Percentiles rank a stretch among this genome's conserved stretches.
Conservation (phyloP, 169 alveolate genomes). For the Eimeria sp. region DNA sequence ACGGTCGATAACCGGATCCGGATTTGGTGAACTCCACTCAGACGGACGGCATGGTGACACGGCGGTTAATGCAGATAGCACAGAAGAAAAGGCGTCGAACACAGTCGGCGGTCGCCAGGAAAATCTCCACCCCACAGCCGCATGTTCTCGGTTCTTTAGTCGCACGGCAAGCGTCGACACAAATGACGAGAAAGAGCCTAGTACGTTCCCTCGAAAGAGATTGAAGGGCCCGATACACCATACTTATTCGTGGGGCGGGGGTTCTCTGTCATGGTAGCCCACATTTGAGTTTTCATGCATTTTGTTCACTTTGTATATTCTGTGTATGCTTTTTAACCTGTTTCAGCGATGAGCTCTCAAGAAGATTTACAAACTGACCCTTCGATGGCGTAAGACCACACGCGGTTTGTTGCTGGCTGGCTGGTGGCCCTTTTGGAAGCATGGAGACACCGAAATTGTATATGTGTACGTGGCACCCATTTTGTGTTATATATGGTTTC, state of each 20-base stretch:
- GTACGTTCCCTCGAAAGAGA: conserved; percentile 7
- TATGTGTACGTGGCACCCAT: background rate
- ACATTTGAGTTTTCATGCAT: background rate
- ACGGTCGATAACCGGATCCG: conserved; percentile 64
- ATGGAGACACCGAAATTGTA: background rate
- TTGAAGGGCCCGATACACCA: background rate
- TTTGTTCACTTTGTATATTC: background rate
- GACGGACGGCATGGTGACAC: conserved; percentile 31
- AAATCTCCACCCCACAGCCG: conserved; percentile 12
- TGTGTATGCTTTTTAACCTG: background rate
- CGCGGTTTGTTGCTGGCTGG: no score
- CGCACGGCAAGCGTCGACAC: conserved; percentile 67
- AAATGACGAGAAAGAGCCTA: conserved; percentile 51
- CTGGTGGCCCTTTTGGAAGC: background rate
- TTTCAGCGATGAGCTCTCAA: conserved; percentile 27
- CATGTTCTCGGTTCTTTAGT: conserved; percentile 45
- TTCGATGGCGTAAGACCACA: conserved; percentile 63
- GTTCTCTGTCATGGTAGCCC: background rate
- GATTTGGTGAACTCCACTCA: conserved; percentile 38
- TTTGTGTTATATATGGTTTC: background rate
- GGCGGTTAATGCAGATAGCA: conserved; percentile 24
- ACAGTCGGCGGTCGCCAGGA: conserved; percentile 54
- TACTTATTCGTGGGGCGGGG: background rate
- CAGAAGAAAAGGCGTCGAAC: conserved; percentile 15
- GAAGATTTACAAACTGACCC: conserved; percentile 70